Percentiles rank a stretch among this genome's conserved stretches.
These are phyloP conservation scores for Ettlia oleoabundans DNA, from an alignment of 139 green algal species.

Conservation along the genomic window DNA sequence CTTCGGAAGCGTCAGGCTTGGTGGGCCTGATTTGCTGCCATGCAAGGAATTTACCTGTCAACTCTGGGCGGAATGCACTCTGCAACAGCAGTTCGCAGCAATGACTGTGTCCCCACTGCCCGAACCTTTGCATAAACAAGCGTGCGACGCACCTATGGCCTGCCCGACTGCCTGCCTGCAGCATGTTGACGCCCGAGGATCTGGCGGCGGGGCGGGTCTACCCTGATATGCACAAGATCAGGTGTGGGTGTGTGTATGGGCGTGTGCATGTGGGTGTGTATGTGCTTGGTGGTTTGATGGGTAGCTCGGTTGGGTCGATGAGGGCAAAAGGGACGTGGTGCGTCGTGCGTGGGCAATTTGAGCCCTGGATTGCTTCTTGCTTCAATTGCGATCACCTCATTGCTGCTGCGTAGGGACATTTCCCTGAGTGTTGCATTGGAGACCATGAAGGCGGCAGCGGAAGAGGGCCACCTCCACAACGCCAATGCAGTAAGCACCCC, in stretches of 20 bases:
- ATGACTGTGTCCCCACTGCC: too few species aligned
- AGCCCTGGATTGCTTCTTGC: too few species aligned
- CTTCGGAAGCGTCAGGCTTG: too few species aligned
- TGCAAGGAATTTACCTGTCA: background rate
- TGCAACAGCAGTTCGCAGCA: too few species aligned
- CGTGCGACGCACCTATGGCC: background rate
- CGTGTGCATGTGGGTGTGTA: too few species aligned
- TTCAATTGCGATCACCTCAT: too few species aligned
- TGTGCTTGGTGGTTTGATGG: too few species aligned
- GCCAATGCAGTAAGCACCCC: background rate
- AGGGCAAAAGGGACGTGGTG: too few species aligned
- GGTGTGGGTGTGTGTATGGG: background rate
- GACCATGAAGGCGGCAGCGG: constrained; percentile 65
- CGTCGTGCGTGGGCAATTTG: too few species aligned
- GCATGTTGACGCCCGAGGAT: constrained; percentile 66
- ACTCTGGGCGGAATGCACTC: background rate
- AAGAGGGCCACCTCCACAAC: constrained; percentile 58
- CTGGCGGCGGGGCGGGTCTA: constrained; percentile 56
- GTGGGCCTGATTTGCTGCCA: background rate
- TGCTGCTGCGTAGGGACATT: constrained; percentile 64
- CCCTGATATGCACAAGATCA: constrained; percentile 34
- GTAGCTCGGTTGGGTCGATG: too few species aligned
- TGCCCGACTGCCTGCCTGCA: constrained; percentile 1
- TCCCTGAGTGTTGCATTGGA: constrained; percentile 56
- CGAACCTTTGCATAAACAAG: too few species aligned